Base-by-base conservation (phyloP, 805 yeast genomes). In the Nakazawaea ambrosiae region DNA sequence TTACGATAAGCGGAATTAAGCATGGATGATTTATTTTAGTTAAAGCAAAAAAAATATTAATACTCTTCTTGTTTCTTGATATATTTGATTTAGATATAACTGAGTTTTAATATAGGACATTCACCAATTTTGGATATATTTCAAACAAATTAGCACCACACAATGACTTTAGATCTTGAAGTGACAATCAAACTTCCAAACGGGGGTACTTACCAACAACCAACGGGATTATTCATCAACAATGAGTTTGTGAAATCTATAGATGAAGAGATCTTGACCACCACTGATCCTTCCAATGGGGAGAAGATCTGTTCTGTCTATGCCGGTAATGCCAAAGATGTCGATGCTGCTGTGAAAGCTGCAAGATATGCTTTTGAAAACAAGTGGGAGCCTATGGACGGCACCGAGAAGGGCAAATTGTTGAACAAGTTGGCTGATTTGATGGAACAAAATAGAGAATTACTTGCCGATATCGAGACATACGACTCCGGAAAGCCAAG, bases 221-320 rank as follows among this genome's bases (percentile, higher is more conserved):
- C 96, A 50, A 79, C 83, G 9, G 96, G 96, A 45, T 65, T 89
- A 50, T 89, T 85, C 70, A 86, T 89, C 58, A 81, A 86, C 67
- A 85, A 85, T 61, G 85, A 85, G 58, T 86, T 82, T 52, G 79
- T 81, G 39, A 50, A 64, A 34, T 70, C 84, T 6, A 59, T 62
- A 24, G 71, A 73, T 38, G 73, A 71, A 38, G 65, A 73, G 51
- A 75, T 78, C n/a, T 63, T 82, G 15, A 69, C 69, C 45, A 81
- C 78, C 22, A 57, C 64, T 37, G 67, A 74, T 45, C 82, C 84
- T 2, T 63, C 77, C 7, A 70, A 72, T 19, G 82, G 74, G 20
- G 60, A 72, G 42, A 65, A 59, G 25, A 69, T 73, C 42, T 63
- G 75, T 18, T 60, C 66, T 16, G 70, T 77, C 19, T 71, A 72